phyloP scores from a whole-genome alignment of 768 basidiomycete species.

The Pleurotus giganteus region DNA sequence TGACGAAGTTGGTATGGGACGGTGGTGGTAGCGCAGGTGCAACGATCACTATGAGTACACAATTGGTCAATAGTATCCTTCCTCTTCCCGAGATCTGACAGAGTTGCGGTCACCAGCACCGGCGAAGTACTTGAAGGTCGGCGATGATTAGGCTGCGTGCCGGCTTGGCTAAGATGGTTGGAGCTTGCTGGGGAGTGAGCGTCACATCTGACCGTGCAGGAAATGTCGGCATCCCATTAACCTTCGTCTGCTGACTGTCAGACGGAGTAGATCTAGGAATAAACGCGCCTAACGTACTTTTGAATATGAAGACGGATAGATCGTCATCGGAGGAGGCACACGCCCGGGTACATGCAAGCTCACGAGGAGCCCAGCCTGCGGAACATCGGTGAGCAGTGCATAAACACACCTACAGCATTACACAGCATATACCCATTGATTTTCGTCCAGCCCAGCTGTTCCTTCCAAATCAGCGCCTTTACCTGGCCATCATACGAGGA shows the following conservation, averaged over 20 bases:
- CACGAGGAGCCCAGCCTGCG: constrained; percentile 98
- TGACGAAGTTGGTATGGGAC: no score
- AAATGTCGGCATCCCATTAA: constrained; percentile 92
- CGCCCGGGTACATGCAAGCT: constrained; percentile 93
- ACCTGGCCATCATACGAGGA: constrained; percentile 98
- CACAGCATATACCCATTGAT: constrained; percentile 96
- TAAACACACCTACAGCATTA: constrained; percentile 83
- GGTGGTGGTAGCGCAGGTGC: no score
- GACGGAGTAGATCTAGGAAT: background rate
- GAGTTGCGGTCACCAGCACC: no score
- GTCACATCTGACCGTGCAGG: constrained; percentile 96
- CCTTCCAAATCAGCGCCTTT: constrained; percentile 99
- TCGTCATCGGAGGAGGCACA: constrained; percentile 98
- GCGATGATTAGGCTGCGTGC: no score
- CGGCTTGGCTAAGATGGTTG: no score
- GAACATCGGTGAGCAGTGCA: constrained; percentile 45
- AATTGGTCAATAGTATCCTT: no score
- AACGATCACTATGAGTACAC: no score
- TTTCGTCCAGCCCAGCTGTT: constrained; percentile 84
- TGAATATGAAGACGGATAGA: constrained; percentile 93
- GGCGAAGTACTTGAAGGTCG: no score
- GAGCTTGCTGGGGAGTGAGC: no score
- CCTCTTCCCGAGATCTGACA: no score
- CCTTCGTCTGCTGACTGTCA: constrained; percentile 71
- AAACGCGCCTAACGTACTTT: constrained; percentile 58